These are phyloP conservation scores for Lepidopterella palustris DNA, from an alignment of 495 filamentous ascomycete species.

Conservation along the genomic window DNA sequence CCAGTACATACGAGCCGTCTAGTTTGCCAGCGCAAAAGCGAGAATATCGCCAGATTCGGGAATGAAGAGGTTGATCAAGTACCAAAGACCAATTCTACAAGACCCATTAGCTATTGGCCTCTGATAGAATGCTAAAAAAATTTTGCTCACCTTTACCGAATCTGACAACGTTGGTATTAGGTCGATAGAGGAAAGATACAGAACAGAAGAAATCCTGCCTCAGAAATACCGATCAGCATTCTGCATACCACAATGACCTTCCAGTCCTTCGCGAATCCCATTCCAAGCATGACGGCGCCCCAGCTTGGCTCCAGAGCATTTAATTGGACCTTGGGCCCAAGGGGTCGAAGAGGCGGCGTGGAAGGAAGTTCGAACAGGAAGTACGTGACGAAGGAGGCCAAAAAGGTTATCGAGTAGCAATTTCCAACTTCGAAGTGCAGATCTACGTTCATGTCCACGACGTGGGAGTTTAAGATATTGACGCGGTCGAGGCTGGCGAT, in stretches of 20 bases:
- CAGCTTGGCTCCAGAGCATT: conserved; percentile 12
- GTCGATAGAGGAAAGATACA: conserved; percentile 19
- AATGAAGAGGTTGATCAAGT: conserved; percentile 21
- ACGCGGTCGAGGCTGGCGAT: conserved; percentile 22
- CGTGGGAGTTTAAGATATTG: conserved; percentile 23
- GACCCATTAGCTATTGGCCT: not conserved
- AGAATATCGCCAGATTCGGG: conserved; percentile 22
- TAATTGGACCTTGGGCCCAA: conserved; percentile 11
- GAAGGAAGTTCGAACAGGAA: conserved; percentile 24
- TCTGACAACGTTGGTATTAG: conserved; percentile 21
- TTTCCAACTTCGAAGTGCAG: conserved; percentile 22
- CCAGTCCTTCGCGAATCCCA: conserved; percentile 27
- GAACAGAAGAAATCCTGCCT: conserved; percentile 21
- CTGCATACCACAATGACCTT: conserved; percentile 18
- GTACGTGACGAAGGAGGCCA: conserved; percentile 25
- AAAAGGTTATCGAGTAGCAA: conserved; percentile 18
- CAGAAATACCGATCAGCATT: conserved; percentile 22
- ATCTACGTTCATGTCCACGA: conserved; percentile 24
- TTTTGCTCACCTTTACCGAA: conserved; percentile 12
- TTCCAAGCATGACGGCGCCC: conserved; percentile 22
- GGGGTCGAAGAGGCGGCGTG: conserved; percentile 9
- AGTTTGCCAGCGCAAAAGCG: conserved; percentile 18
- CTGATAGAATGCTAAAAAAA: not conserved
- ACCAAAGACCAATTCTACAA: not conserved
- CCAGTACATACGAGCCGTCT: conserved; percentile 10